Evolutionary conservation across 202 grass and related monocot genomes (phyloP), one percentile per base, ranked within the genome.

Genomic region (Setaria viridis): DNA sequence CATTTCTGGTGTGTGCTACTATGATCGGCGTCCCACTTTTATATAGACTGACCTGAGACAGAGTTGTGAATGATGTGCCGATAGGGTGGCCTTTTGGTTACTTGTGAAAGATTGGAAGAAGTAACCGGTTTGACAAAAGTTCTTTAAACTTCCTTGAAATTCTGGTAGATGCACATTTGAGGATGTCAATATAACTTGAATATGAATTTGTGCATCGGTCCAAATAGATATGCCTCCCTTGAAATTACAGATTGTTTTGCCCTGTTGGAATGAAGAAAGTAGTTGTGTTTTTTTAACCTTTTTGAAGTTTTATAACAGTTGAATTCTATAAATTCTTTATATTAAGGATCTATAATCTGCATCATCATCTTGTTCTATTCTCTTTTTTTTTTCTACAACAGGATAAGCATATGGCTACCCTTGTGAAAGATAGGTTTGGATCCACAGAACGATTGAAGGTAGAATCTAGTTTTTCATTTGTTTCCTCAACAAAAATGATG

Each of bases 361-460:
- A 55, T 34, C n/a, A 9, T 5, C 20, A 69, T 62, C 10, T 46
- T 79, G 3, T 82, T 82, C 21, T 58, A 6, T 77, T n/a, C 68
- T 20, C 11, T 77, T 11, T 56, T 49, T 49, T 54, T 82, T 25
- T 46, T 46, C 43, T 46, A 9, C 80, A 64, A 76, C 89, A 99
- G 93, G 96, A 99, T 95, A 81, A 82, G 48, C 84, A 83, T 68
- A 94, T 99, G 96, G 96, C 93, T 39, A 51, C 81, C 20, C 90
- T 99, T 58, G 74, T 99, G 37, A 94, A 80, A 77, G 96, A 95
- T 91, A 99, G 96, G 50, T 93, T 99, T 87, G 88, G 76, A 72
- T 89, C 73, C 33, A 91, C 91, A 39, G 77, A 93, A 57, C 91
- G 65, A 74, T 87, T 99, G 41, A 94, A 90, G 93, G 96, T 99